Evolutionary conservation across 2,329 filamentous ascomycete genomes (phyloP).

Genomic region (Apiospora sp.): DNA sequence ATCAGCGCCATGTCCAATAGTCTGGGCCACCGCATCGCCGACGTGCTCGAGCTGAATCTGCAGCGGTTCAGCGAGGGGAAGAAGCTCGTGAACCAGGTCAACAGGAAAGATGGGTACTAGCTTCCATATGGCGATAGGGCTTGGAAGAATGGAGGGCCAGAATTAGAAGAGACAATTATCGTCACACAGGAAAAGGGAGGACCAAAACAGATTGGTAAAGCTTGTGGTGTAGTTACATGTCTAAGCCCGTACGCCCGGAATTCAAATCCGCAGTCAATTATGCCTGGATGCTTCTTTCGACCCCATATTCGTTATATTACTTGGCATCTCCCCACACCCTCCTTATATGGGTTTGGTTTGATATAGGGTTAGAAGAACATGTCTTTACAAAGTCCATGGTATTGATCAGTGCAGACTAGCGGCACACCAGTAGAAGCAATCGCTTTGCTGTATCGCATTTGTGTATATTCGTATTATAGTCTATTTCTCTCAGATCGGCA

Average conservation of each 20-base stretch:
- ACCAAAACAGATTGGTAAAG: no score
- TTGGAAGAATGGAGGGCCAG: no score
- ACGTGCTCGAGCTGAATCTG: conserved; percentile 41
- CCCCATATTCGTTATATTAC: background rate
- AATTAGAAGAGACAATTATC: no score
- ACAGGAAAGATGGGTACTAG: conserved; percentile 42
- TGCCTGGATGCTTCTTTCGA: background rate
- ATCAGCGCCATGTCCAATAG: conserved; percentile 40
- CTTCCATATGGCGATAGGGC: no score
- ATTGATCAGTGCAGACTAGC: background rate
- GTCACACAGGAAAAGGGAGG: no score
- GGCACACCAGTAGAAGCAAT: background rate
- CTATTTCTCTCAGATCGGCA: background rate
- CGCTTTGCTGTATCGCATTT: background rate
- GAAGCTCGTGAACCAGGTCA: conserved; percentile 42
- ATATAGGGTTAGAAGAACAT: background rate
- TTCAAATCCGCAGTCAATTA: background rate
- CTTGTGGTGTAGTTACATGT: no score
- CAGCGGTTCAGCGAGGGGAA: conserved; percentile 38
- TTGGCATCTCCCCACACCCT: background rate
- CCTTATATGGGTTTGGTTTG: background rate
- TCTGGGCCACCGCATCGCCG: conserved; percentile 38
- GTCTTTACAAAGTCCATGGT: background rate
- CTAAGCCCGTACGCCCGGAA: background rate
- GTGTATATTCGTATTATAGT: background rate